Conservation (phyloP, 805 yeast species). For the Ogataea methanolica region DNA sequence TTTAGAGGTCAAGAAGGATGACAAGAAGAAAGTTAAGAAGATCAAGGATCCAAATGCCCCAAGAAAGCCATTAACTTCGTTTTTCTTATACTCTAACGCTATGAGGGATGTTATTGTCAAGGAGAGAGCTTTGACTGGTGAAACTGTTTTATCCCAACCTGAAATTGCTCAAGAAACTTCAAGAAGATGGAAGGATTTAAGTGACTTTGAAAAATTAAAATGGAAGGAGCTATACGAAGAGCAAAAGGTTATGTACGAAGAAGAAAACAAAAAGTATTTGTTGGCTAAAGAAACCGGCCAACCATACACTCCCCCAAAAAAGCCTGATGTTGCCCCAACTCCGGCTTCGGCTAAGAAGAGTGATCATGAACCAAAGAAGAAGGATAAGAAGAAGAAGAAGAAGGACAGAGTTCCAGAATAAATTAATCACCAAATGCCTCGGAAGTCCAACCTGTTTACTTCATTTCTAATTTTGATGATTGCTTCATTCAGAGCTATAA, state of each 20-base stretch:
- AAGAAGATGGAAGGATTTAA: constrained; percentile 69
- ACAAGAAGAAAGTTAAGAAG: constrained; percentile 47
- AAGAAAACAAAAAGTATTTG: constrained; percentile 27
- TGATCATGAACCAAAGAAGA: constrained; percentile 40
- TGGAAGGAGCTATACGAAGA: constrained; percentile 61
- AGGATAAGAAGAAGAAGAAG: constrained; percentile 51
- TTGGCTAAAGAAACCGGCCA: constrained; percentile 26
- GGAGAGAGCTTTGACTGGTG: constrained; percentile 56
- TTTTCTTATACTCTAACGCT: constrained; percentile 71
- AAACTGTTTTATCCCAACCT: constrained; percentile 62
- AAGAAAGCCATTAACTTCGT: constrained; percentile 87
- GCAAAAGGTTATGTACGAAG: constrained; percentile 35
- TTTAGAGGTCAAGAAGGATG: constrained; percentile 31
- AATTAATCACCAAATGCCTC: neutral
- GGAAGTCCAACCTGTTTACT: neutral
- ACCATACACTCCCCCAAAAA: constrained; percentile 25
- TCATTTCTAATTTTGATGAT: constrained; percentile 2
- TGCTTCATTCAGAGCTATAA: neutral
- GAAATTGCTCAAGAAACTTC: constrained; percentile 80
- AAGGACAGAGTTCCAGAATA: constrained; percentile 28
- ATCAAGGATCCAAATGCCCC: constrained; percentile 89
- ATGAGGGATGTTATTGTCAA: constrained; percentile 67
- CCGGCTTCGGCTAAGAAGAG: constrained; percentile 15
- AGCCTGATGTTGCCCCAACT: constrained; percentile 20
- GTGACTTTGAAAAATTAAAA: constrained; percentile 63